Evolutionary conservation across 768 basidiomycete genomes (phyloP).

Genomic region (Lentinula detonsa): DNA sequence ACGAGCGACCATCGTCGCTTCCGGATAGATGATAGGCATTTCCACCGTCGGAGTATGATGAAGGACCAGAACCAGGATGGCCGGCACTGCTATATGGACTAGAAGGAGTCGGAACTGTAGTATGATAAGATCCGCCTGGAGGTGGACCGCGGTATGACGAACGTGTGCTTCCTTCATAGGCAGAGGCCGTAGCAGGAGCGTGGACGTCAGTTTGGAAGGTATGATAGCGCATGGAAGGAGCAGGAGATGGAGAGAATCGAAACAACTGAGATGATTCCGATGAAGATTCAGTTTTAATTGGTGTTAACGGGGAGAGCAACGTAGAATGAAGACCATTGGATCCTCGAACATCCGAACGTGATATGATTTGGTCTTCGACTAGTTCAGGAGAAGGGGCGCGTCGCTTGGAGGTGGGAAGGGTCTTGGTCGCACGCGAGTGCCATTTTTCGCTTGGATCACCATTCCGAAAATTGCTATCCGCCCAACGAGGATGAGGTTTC

Average conservation of each 20-base stretch:
- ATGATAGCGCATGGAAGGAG: conserved; percentile 48
- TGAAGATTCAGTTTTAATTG: conserved; percentile 63
- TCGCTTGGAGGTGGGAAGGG: conserved; percentile 39
- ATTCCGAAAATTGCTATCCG: conserved; percentile 71
- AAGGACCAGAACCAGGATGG: conserved; percentile 20
- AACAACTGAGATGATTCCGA: conserved; percentile 53
- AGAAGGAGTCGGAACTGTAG: conserved; percentile 11
- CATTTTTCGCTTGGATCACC: conserved; percentile 81
- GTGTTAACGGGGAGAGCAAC: conserved; percentile 18
- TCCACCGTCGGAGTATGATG: conserved; percentile 33
- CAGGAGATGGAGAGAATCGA: conserved; percentile 63
- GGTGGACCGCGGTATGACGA: conserved; percentile 12
- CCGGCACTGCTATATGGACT: conserved; percentile 19
- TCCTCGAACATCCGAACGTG: conserved; percentile 12
- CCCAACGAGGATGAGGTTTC: conserved; percentile 86
- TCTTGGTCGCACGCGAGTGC: conserved; percentile 79
- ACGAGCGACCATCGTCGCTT: conserved; percentile 33
- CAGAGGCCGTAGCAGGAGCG: conserved; percentile 25
- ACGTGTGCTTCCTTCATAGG: conserved; percentile 28
- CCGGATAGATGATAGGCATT: conserved; percentile 26
- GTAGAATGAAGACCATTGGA: conserved; percentile 20
- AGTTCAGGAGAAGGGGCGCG: conserved; percentile 16
- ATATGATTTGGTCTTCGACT: conserved; percentile 5
- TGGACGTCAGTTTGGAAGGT: conserved; percentile 42
- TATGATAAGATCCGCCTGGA: conserved; percentile 5